phyloP scores from a whole-genome alignment of 768 basidiomycete species.

The Phylloporus rhodoxanthus region DNA sequence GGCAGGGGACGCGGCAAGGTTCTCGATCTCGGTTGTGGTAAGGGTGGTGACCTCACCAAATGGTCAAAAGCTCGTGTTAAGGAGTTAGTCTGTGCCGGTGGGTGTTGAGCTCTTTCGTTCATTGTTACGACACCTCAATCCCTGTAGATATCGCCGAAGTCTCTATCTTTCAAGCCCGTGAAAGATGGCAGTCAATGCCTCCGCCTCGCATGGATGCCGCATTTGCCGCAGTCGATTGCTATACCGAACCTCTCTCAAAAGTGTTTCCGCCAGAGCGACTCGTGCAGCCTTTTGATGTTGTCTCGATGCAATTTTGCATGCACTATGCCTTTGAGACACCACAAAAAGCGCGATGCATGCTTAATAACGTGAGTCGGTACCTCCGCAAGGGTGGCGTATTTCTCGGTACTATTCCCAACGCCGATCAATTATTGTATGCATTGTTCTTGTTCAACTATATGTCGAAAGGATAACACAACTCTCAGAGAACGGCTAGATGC shows the following conservation, averaged over 20 bases:
- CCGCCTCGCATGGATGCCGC: slow-evolving; percentile 62
- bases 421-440: slow-evolving; percentile 74
- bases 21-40: slow-evolving; percentile 97
- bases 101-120: slow-evolving; percentile 19
- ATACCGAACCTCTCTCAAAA: slow-evolving; percentile 61
- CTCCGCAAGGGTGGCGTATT: slow-evolving; percentile 84
- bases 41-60: slow-evolving; percentile 94
- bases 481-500: slow-evolving; percentile 65
- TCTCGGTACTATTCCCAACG: slow-evolving; percentile 94
- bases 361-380: slow-evolving; percentile 79
- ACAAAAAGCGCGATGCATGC: slow-evolving; percentile 84
- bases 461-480: slow-evolving; percentile 12
- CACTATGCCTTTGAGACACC: slow-evolving; percentile 97
- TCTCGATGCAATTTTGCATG: slow-evolving; percentile 99
- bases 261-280: slow-evolving; percentile 61
- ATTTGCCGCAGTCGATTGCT: slow-evolving; percentile 89
- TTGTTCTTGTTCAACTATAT: slow-evolving; percentile 2
- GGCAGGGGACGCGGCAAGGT: slow-evolving; percentile 59
- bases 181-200: slow-evolving; percentile 54
- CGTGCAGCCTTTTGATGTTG: slow-evolving; percentile 78
- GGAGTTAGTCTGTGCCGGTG: slow-evolving; percentile 80
- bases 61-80: slow-evolving; percentile 83
- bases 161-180: slow-evolving; percentile 83
- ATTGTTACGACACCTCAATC: neutral
- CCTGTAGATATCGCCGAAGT: slow-evolving; percentile 77